A percentile compares a stretch with the other conserved stretches of the same genome.
phyloP scores from a whole-genome alignment of 129 eudicot genomes.

The Chrysanthemum lavandulifolium region DNA sequence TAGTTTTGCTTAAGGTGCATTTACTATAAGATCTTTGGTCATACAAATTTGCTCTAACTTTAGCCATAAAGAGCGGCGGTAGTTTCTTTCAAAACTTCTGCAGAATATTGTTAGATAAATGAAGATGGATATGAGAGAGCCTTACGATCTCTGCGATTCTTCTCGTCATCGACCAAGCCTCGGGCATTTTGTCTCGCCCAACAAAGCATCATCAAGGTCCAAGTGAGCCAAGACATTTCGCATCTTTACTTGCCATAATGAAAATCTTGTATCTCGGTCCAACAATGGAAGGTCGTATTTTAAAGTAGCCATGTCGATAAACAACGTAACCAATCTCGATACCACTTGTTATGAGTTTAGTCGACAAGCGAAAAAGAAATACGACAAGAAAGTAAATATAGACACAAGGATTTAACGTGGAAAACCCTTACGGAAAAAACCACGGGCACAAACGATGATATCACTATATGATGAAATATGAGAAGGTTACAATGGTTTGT shows the following conservation, averaged over 20 bases:
- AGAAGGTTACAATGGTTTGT: too few relatives aligned
- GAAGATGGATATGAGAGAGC: slow-evolving; percentile 14
- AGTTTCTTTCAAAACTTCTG: not conserved
- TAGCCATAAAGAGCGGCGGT: not conserved
- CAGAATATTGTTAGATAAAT: slow-evolving; percentile 1
- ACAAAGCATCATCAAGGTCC: slow-evolving; percentile 6
- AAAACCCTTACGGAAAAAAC: too few relatives aligned
- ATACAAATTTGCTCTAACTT: not conserved
- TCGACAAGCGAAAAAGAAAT: too few relatives aligned
- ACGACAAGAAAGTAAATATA: too few relatives aligned
- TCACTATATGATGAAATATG: too few relatives aligned
- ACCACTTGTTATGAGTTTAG: too few relatives aligned
- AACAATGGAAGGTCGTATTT: not conserved
- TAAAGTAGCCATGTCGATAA: slow-evolving; percentile 4
- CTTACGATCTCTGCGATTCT: not conserved
- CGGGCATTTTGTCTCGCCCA: not conserved
- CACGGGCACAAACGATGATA: too few relatives aligned
- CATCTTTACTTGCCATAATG: slow-evolving; percentile 13
- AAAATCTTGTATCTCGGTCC: slow-evolving; percentile 10
- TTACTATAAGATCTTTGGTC: slow-evolving; percentile 8
- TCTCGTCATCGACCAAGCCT: not conserved
- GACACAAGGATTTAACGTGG: too few relatives aligned
- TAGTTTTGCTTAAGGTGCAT: slow-evolving; percentile 1
- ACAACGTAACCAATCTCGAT: too few relatives aligned
- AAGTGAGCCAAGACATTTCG: not conserved